Base-by-base conservation (phyloP, 108 stramenopile genomes). In the Fragilariopsis cylindrus region DNA sequence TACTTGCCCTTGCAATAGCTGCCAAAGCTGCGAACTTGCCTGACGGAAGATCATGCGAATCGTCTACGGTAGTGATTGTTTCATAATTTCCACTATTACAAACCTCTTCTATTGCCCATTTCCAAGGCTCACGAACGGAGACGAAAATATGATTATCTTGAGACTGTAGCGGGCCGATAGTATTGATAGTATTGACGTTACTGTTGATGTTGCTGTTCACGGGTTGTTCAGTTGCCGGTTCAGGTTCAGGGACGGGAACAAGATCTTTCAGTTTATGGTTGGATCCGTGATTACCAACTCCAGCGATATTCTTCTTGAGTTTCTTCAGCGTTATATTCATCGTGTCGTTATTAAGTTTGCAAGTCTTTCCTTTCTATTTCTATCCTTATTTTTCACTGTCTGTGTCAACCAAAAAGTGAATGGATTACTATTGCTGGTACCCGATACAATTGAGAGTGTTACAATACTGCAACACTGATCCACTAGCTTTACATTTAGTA, bases 91-190 rank as follows among this genome's bases (percentile, higher is more conserved):
- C 49, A 30, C 19, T 40, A 18, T 68, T 68, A 19, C 67, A 68
- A 4, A 68, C 21, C 18, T 48, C 49, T 21, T 50, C 49, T 48
- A 68, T 1, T 18, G 50, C 67, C 67, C 67, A 68, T 11, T 68
- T 21, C 67, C 67, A 68, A 13, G 67, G 67, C 5, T 21, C 30
- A 30, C 67, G 67, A n/a, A 68, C 67, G 30, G 67, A 50, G 15
- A 68, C 46, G 49, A 68, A 68, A 4, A 52, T 52, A 13, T 68
- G 67, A 44, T 68, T 68, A 18, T 52, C 67, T 21, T 21, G 9
- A 16, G 5, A 39, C n/a, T 68, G 67, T 11, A 68, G 48, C 6
- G 49, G 67, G 18, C 49, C 49, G 6, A 63, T 45, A 5, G 13
- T 19, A 18, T 65, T 65, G 44, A 15, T 65, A 45, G 7, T 12